Evolutionary conservation across 106 monocot species (phyloP), one percentile per base, ranked within the genome.

Genomic region (Chionographis japonica): DNA sequence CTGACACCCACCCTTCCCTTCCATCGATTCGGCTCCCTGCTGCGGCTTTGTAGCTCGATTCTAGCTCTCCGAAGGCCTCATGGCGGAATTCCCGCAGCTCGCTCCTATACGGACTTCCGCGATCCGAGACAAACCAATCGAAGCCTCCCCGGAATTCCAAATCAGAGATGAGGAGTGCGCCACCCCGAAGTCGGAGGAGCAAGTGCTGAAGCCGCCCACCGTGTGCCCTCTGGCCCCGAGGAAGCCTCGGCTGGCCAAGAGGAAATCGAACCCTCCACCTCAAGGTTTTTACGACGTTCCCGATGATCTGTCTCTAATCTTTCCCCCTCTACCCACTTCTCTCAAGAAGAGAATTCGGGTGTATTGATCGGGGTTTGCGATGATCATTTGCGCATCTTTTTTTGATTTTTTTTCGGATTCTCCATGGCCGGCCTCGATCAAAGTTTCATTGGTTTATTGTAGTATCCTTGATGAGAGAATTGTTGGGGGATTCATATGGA

Each of bases 341-440:
- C 75, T 67, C 37, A 77, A 85, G 80, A 85, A 85, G 72, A 74
- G 65, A 62, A 79, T 85, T 52, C 66, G 84, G 14, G 76, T 59
- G 10, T 72, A 68, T 61, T 76, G 71, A 76, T 12, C 19, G 20
- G 50, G 18, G 10, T 15, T 37, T 2, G 40, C 36, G 54, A 46
- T 46, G 46, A 46, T 46, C 9, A 46, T 5, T 46, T 46, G 5
- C 9, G 46, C 8, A 10, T 46, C 9, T 46, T 46, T 6, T 46
- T 5, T 46, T 46, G 0, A 46, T 10, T 46, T 46, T 5, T 46
- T 46, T 6, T 5, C 9, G 46, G 46, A 10, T 46, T 46, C 9
- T 46, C 5, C 0, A 5, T 46, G 46, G 46, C 9, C 9, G 46
- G 27, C 27, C 27, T 27, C 27, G 27, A 27, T 46, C 46, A 2